Percentiles rank a stretch among this genome's conserved stretches.
These are phyloP conservation scores for Onygena corvina DNA, from an alignment of 2,329 filamentous ascomycete genomes.

Conservation along the genomic window DNA sequence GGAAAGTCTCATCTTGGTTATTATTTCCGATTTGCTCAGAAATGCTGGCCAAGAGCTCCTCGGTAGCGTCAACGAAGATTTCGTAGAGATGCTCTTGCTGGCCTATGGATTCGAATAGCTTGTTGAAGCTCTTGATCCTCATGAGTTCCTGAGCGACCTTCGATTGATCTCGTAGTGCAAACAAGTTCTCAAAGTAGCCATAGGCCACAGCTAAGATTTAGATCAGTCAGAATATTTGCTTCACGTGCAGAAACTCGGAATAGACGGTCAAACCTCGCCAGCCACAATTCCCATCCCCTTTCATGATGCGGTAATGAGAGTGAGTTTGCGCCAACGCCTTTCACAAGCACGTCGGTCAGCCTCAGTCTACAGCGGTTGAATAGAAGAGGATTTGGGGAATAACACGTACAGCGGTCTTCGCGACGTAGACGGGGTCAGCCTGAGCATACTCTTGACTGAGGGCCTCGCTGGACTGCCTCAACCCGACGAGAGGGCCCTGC, in stretches of 20 bases:
- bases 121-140: constrained; percentile 59
- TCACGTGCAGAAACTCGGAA: constrained; percentile 12
- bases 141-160: constrained; percentile 58
- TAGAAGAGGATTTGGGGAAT: background rate
- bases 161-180: constrained; percentile 52
- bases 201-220: constrained; percentile 65
- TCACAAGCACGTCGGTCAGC: background rate
- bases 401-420: constrained; percentile 63
- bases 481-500: constrained; percentile 79
- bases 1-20: constrained; percentile 43
- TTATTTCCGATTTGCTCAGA: constrained; percentile 44
- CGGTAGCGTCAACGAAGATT: constrained; percentile 69
- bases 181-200: constrained; percentile 78
- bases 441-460: constrained; percentile 80
- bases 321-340: constrained; percentile 73
- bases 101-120: constrained; percentile 56
- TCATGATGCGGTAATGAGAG: constrained; percentile 73
- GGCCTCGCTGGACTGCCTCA: constrained; percentile 60
- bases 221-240: constrained; percentile 22
- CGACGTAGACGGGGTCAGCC: constrained; percentile 70
- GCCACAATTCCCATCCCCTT: constrained; percentile 90
- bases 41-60: constrained; percentile 54
- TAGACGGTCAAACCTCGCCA: constrained; percentile 74
- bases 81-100: constrained; percentile 60
- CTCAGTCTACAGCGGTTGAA: background rate